Conservation (phyloP, 2,329 filamentous ascomycete species). For the Venturia nashicola region DNA sequence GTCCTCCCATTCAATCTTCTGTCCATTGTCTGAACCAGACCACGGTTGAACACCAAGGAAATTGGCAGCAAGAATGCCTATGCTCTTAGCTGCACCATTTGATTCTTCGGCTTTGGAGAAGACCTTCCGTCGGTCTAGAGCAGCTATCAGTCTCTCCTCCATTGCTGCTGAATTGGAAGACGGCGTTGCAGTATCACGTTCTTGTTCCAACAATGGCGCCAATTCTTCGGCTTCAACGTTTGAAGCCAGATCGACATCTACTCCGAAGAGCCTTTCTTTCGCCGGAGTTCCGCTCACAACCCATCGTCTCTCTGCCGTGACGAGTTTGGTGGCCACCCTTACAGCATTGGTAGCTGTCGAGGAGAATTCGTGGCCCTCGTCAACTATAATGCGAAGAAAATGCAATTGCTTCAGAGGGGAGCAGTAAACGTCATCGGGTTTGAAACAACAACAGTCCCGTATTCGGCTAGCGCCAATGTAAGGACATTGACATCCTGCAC, state of each 20-base stretch:
- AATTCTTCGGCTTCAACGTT: constrained; percentile 20
- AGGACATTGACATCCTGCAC: constrained; percentile 22
- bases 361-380: constrained; percentile 81
- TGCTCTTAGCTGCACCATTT: constrained; percentile 42
- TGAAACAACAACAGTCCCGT: constrained; percentile 33
- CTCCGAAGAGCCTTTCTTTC: constrained; percentile 60
- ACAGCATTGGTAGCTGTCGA: constrained; percentile 50
- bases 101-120: constrained; percentile 29
- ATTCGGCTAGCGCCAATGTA: constrained; percentile 33
- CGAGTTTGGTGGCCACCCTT: constrained; percentile 39
- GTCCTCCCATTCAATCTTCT: constrained; percentile 58
- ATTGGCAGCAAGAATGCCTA: constrained; percentile 49
- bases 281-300: constrained; percentile 85
- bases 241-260: constrained; percentile 46
- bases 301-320: constrained; percentile 62
- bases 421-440: constrained; percentile 30
- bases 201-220: constrained; percentile 9
- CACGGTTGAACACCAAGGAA: constrained; percentile 72
- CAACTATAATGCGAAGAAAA: constrained; percentile 81
- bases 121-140: constrained; percentile 27
- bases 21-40: constrained; percentile 49
- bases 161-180: not conserved
- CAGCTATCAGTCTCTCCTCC: not conserved
- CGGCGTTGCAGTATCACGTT: constrained; percentile 14
- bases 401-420: constrained; percentile 60